A percentile compares a stretch with the other conserved stretches of the same genome.
These are phyloP conservation scores for Alternaria sp. DNA, from an alignment of 2,329 filamentous ascomycete species.

Conservation along the genomic window DNA sequence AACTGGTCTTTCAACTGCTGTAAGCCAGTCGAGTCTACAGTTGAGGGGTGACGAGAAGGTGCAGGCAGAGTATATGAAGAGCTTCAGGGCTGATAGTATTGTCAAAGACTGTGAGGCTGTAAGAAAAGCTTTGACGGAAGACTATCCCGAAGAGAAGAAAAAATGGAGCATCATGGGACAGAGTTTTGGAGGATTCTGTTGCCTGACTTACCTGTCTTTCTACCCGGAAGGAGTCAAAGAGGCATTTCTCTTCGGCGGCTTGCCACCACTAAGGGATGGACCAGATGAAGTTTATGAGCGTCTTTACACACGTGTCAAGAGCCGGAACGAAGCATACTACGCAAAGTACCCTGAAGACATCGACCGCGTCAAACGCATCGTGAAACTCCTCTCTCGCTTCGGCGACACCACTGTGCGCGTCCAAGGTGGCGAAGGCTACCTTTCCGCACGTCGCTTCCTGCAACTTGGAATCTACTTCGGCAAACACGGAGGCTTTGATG, in stretches of 20 bases:
- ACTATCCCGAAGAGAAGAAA: slow-evolving; percentile 72
- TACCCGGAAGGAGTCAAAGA: slow-evolving; percentile 80
- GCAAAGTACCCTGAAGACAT: slow-evolving; percentile 84
- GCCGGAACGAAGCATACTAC: slow-evolving; percentile 83
- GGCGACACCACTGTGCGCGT: slow-evolving; percentile 68
- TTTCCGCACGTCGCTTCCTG: slow-evolving; percentile 78
- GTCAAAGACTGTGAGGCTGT: slow-evolving; percentile 90
- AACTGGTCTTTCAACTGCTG: slow-evolving; percentile 82
- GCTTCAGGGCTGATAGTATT: slow-evolving; percentile 89
- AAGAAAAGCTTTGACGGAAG: slow-evolving; percentile 74
- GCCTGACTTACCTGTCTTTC: slow-evolving; percentile 82
- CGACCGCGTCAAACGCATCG: slow-evolving; percentile 70
- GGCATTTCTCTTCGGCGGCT: slow-evolving; percentile 81
- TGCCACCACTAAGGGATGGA: slow-evolving; percentile 76
- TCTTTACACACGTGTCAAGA: slow-evolving; percentile 72
- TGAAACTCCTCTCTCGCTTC: slow-evolving; percentile 67
- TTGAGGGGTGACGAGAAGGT: slow-evolving; percentile 68
- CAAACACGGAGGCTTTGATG: slow-evolving; percentile 64
- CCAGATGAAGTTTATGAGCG: slow-evolving; percentile 79
- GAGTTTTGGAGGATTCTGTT: slow-evolving; percentile 90
- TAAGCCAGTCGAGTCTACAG: slow-evolving; percentile 76
- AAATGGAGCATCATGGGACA: slow-evolving; percentile 90
- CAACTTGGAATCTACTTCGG: slow-evolving; percentile 82
- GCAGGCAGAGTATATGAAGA: slow-evolving; percentile 81
- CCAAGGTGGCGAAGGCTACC: slow-evolving; percentile 70